Conservation (phyloP, 371 early-diverging fungal genomes). For the Capillidium rhysosporum region DNA sequence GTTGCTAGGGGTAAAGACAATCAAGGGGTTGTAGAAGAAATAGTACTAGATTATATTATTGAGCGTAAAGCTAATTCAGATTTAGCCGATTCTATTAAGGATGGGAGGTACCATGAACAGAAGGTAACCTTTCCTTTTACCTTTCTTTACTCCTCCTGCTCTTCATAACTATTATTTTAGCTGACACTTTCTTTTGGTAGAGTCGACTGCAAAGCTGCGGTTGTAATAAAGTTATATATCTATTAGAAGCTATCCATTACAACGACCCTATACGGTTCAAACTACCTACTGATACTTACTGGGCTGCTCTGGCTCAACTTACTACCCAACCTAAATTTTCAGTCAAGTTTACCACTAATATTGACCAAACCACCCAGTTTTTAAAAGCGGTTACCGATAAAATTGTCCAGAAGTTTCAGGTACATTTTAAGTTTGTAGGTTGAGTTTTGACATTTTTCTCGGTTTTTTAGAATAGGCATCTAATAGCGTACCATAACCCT, state of each 20-base stretch:
- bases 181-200: too few species aligned
- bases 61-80: constrained; percentile 94
- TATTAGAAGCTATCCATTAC: constrained; percentile 49
- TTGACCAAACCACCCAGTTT: too few species aligned
- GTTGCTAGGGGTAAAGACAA: constrained; percentile 31
- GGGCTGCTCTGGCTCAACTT: neutral
- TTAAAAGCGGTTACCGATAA: too few species aligned
- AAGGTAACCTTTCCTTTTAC: constrained; percentile 53
- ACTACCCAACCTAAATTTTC: too few species aligned
- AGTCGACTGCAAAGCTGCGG: constrained; percentile 47
- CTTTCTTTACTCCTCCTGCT: too few species aligned
- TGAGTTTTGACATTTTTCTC: too few species aligned
- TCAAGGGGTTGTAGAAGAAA: constrained; percentile 24
- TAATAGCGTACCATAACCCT: too few species aligned
- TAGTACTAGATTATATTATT: constrained; percentile 64
- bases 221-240: constrained; percentile 48
- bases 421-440: too few species aligned
- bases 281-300: neutral
- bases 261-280: neutral
- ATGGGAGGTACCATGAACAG: constrained; percentile 91
- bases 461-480: too few species aligned
- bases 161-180: neutral
- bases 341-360: too few species aligned
- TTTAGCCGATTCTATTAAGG: constrained; percentile 73
- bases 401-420: too few species aligned